Percentiles rank a stretch among this genome's conserved stretches.
These are phyloP conservation scores for Phytophthora agathidicida DNA, from an alignment of 352 stramenopile species.

Conservation along the genomic window DNA sequence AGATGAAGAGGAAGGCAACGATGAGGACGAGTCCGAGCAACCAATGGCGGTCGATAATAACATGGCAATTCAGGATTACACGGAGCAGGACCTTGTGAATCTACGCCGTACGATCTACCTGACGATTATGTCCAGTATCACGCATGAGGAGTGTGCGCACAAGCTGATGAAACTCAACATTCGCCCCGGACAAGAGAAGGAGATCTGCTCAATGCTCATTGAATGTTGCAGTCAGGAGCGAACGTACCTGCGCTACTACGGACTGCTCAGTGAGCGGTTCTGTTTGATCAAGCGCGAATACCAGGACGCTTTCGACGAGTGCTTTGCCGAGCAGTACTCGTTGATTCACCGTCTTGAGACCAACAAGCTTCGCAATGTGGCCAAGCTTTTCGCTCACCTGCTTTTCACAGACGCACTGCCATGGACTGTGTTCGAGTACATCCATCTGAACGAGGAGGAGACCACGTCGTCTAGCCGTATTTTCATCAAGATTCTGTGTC, in stretches of 20 bases:
- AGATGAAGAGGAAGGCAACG: slow-evolving; percentile 59
- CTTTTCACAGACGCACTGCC: slow-evolving; percentile 97
- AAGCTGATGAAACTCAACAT: slow-evolving; percentile 99
- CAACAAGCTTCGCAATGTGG: slow-evolving; percentile 99
- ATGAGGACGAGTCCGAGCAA: slow-evolving; percentile 37
- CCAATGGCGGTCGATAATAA: slow-evolving; percentile 26
- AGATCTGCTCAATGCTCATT: slow-evolving; percentile 99
- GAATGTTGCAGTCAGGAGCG: slow-evolving; percentile 99
- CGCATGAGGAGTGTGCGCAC: slow-evolving; percentile 99
- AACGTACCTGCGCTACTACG: slow-evolving; percentile 98
- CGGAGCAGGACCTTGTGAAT: slow-evolving; percentile 98
- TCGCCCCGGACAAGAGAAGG: slow-evolving; percentile 94
- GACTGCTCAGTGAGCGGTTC: slow-evolving; percentile 96
- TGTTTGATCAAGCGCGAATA: slow-evolving; percentile 97
- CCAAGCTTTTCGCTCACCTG: slow-evolving; percentile 99
- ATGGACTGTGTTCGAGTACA: slow-evolving; percentile 97
- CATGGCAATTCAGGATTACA: slow-evolving; percentile 95
- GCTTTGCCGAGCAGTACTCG: slow-evolving; percentile 94
- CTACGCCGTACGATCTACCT: slow-evolving; percentile 99
- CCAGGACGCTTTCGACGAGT: slow-evolving; percentile 95
- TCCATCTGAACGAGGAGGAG: slow-evolving; percentile 98
- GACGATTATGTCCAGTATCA: slow-evolving; percentile 99
- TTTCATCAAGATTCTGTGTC: slow-evolving; percentile 99
- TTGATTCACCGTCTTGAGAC: slow-evolving; percentile 98
- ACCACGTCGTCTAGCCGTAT: slow-evolving; percentile 99